Base-by-base conservation (phyloP, 441 rosid species). In the Erodium moschatum region DNA sequence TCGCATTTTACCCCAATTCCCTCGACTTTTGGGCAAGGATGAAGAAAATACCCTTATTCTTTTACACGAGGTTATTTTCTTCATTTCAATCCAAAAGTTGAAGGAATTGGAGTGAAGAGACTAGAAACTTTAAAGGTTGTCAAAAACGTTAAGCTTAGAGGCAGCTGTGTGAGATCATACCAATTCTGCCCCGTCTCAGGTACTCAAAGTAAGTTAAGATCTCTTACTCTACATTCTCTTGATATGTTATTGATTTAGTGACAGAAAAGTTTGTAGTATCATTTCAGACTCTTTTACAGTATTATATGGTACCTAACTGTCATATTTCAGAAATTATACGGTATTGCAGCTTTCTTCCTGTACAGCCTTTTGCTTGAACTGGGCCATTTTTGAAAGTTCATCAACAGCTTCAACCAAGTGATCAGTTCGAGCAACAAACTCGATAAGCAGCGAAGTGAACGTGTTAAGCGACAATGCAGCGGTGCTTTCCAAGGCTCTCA, bases 341-440 rank as follows among this genome's bases (percentile, higher is more conserved):
- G 31, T 31, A 42, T 9, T 46, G 24, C 64, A 24, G 33, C 66
- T 44, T 38, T 12, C 38, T 64, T 46, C 20, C 72, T 77, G 70
- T 74, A 75, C 44, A 64, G 20, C 67, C 64, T 81, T 76, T 13
- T 66, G 70, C 75, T 81, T 79, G 81, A 87, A 82, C 72, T 83
- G 83, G 44, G 92, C 88, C 85, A 79, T 65, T 48, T 67, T 81
- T 16, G 88, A 80, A 27, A 87, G 88, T 60, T 75, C 72, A 50
- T 85, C 87, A 15, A 83, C 89, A 58, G 84, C 89, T 72, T 84
- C 87, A 31, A 81, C 90, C 85, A 86, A 75, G 74, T 83, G 89
- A 76, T 88, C 80, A 70, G 86, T 81, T 81, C 90, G 80, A 5
- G 83, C 90, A 44, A 88, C 87, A 63, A 86, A 88, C 77, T 86